Evolutionary conservation across 1,284 basidiomycete species (phyloP), one percentile per base, ranked within the genome.

Genomic region (Ganoderma boninense): DNA sequence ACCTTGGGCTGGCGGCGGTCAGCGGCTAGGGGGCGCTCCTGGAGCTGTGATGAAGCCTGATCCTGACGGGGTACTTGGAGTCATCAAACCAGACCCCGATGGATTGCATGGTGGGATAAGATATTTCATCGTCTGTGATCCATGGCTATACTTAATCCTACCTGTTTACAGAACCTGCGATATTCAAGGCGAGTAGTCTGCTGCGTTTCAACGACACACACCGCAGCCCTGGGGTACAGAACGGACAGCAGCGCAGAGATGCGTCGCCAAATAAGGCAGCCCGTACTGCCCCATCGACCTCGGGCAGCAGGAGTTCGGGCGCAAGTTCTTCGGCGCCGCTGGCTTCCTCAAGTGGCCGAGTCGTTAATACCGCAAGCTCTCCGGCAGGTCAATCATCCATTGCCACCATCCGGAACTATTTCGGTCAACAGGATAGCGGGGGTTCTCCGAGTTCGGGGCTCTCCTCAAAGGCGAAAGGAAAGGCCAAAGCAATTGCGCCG

Each of bases 161-260:
- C 23, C 29, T 14, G 32, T n/a, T 43, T 20, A 23, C 52, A 69
- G 69, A 69, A 42, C 69, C 65, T 46, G 44, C 69, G 11, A 52
- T 61, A 10, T 69, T 69, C 52, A 44, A 66, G n/a, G 52, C 69
- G 32, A 69, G 65, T 35, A 69, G 65, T 23, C 35, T 69, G 13
- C 35, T 69, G 10, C 69, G 64, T 32, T 66, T 66, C 65, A 66
- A 69, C 26, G 49, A 66, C 44, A n/a, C 42, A 26, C 65, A 64
- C 18, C 64, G 60, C 42, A 26, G 20, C 10, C 32, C 29, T 2
- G 29, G 56, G 3, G 44, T 56, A 13, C 68, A 54, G 40, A 69
- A 40, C 7, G 38, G 23, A 35, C 67, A 57, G n/a, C 67, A 56
- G 20, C 35, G 44, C 23, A 2, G 8, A 10, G 32, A 23, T 13